Base-by-base conservation (phyloP, 2,329 filamentous ascomycete species). In the Rosellinia necatrix region DNA sequence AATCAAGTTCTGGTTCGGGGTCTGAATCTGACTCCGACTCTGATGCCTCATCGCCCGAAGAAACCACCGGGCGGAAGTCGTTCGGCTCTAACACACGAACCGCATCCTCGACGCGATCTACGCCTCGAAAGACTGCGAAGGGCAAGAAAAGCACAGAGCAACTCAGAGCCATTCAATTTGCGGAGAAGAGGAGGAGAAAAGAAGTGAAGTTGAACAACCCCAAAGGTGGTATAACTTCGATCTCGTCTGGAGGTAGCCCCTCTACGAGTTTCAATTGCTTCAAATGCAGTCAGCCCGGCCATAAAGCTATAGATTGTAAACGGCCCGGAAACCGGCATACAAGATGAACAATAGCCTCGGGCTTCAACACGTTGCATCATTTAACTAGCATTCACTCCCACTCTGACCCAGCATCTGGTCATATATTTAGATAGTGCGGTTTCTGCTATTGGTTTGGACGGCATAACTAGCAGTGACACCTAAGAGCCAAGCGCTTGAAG, bases 141-240 rank as follows among this genome's bases (percentile, higher is more conserved):
- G 76, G 77, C 34, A 79, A 78, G 66, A 77, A 76, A 64, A 78
- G 79, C 44, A 74, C 74, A 22, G 79, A 81, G 56, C 75, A 76
- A 47, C 73, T 73, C 21, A 79, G 78, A 60, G 72, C 75, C 10
- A 73, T 75, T 60, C 76, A 83, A 61, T 71, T 86, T 15, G 81
- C 83, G 6, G 81, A 84, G 37, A 80, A 81, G 67, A 76, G 85
- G 40, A 81, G 83, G 65, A 85, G 85, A 70, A 88, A 87, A 69
- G 83, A 88, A 52, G 78, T 90, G 48, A 86, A 87, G 58, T 72
- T 91, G 53, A 87, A 87, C 66, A 78, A 78, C 21, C 69, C 64
- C n/a, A 66, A 60, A 57, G 35, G 59, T 49, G 65, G 63, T 56
- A 54, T 86, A 53, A 80, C 78, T 4, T 87, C 84, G 1, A 83